phyloP scores from a whole-genome alignment of 2,329 filamentous ascomycete genomes.

The Aspergillus clavatus region DNA sequence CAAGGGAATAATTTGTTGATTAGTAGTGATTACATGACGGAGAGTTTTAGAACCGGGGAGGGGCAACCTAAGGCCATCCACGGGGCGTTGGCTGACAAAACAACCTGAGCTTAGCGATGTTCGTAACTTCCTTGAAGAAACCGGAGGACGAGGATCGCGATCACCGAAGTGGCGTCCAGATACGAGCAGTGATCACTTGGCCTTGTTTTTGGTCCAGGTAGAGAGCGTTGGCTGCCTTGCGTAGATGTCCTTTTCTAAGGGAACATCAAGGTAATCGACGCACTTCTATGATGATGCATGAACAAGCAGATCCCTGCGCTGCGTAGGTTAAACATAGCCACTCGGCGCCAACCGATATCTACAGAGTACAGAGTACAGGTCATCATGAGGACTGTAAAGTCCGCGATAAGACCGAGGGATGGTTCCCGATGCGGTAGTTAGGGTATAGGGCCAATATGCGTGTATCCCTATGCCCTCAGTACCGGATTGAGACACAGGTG shows the following conservation, averaged over 20 bases:
- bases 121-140: background rate
- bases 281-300: no score
- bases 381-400: background rate
- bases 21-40: constrained; percentile 7
- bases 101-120: constrained; percentile 1
- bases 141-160: background rate
- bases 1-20: background rate
- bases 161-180: background rate
- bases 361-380: no score
- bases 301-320: no score
- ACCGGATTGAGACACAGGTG: constrained; percentile 21
- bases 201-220: background rate
- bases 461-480: constrained; percentile 26
- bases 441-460: constrained; percentile 10
- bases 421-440: constrained; percentile 10
- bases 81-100: constrained; percentile 33
- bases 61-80: no score
- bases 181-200: background rate
- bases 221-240: background rate
- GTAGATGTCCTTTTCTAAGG: no score
- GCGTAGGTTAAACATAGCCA: background rate
- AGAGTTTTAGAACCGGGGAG: constrained; percentile 4
- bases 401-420: constrained; percentile 2
- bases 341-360: background rate
- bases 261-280: no score